Base-by-base conservation (phyloP, 2,329 filamentous ascomycete species). In the Massarina eburnea region DNA sequence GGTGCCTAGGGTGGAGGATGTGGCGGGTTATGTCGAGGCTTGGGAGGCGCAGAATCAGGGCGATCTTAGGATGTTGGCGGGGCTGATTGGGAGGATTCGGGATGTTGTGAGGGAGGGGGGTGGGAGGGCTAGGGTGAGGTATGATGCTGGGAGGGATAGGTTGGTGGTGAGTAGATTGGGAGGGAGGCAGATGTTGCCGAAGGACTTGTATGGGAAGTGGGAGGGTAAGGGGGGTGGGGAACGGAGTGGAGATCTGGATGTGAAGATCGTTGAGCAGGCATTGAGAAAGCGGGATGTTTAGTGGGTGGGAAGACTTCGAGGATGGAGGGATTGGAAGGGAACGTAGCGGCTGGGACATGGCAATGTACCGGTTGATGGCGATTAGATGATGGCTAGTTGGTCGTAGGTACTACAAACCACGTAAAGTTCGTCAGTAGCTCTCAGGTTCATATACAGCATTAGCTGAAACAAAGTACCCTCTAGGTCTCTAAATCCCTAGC, bases 141-240 rank as follows among this genome's bases (percentile, higher is more conserved):
- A 45, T 48, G 35, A 54, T 49, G 38, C 29, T 14, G 38, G 20
- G 26, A 34, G 42, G 35, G 49, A 52, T 24, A 46, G 39, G n/a
- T 41, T 49, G 35, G 41, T 46, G 0, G 22, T 51, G 34, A 12
- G 26, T 30, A 39, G 40, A 32, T 30, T 29, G n/a, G 27, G 20
- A 29, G 38, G 39, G 32, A 34, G 38, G 27, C 15, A 34, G 43
- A 46, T 51, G 41, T 30, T 55, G 34, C 53, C 51, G 18, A 41
- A 50, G 29, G 53, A 49, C 24, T 47, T 57, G 39, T 57, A 57
- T 49, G 24, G 20, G 24, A 54, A 53, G 29, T 0, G 75, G 73
- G 46, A 45, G 32, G 41, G 39, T 32, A 34, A 35, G 35, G 18
- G 17, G 32, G 39, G 26, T 44, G 34, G 39, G 22, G 34, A 44